Evolutionary conservation across 345 rosid genomes (phyloP).

Genomic region (Euphorbia peplus): DNA sequence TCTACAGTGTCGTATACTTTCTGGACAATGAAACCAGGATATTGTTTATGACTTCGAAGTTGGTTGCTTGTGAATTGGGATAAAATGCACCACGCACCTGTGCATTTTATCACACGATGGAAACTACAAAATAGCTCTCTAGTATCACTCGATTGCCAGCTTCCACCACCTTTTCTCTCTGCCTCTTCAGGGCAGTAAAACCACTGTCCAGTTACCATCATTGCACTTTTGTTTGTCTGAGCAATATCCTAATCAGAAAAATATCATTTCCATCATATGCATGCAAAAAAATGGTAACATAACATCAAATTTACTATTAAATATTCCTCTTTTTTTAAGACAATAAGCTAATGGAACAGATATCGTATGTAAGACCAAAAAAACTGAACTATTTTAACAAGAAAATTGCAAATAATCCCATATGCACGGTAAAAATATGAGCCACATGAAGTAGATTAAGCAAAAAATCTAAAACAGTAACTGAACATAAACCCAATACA

Average conservation of each 20-base stretch:
- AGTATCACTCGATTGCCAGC: conserved; percentile 80
- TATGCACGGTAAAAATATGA: too few species aligned
- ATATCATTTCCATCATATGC: conserved; percentile 12
- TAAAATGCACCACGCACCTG: conserved; percentile 90
- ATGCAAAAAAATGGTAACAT: background rate
- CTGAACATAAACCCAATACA: too few species aligned
- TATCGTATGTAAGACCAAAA: background rate
- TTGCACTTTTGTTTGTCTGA: conserved; percentile 49
- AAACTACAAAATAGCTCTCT: conserved; percentile 92
- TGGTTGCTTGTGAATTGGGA: conserved; percentile 85
- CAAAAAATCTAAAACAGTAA: too few species aligned
- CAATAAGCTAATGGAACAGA: background rate
- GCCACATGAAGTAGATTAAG: too few species aligned
- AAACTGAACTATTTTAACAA: background rate
- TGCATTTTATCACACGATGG: conserved; percentile 99
- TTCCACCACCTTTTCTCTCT: conserved; percentile 87
- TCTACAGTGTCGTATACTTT: conserved; percentile 72
- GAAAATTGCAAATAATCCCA: too few species aligned
- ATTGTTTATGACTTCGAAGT: conserved; percentile 65
- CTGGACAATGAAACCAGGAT: conserved; percentile 94
- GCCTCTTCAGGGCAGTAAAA: conserved; percentile 99
- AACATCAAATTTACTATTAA: background rate
- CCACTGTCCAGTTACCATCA: conserved; percentile 96
- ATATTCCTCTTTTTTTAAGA: background rate
- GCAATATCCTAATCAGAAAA: conserved; percentile 61